Evolutionary conservation across 345 rosid genomes (phyloP).

Genomic region (Raphanus sativus): DNA sequence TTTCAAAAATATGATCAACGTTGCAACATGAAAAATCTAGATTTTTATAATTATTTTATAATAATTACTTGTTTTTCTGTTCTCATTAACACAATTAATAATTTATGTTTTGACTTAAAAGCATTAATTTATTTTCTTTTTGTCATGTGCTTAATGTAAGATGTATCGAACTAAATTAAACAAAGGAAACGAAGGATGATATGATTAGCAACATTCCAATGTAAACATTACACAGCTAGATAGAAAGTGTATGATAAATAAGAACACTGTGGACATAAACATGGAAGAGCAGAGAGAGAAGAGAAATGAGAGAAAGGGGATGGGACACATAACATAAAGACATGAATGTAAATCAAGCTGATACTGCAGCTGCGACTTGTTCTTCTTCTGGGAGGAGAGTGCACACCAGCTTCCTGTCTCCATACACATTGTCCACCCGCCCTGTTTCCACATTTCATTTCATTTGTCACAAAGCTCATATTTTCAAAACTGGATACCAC

Average conservation of each 20-base stretch:
- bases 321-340: slow-evolving; percentile 5
- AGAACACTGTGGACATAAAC: slow-evolving; percentile 36
- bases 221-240: slow-evolving; percentile 10
- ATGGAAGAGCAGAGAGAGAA: slow-evolving; percentile 9
- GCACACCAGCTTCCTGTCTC: slow-evolving; percentile 93
- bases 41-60: neutral
- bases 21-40: neutral
- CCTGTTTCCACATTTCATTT: slow-evolving; percentile 45
- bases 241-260: slow-evolving; percentile 1
- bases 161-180: slow-evolving; percentile 1
- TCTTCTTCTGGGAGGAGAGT: slow-evolving; percentile 90
- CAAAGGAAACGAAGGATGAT: neutral
- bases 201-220: neutral
- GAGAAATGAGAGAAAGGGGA: neutral
- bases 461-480: slow-evolving; percentile 8
- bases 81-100: no score
- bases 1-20: neutral
- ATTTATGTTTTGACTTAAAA: neutral
- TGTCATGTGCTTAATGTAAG: neutral
- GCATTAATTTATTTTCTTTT: neutral
- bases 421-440: slow-evolving; percentile 95
- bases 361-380: slow-evolving; percentile 81
- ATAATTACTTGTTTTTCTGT: no score
- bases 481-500: slow-evolving; percentile 9
- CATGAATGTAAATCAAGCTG: slow-evolving; percentile 20